Evolutionary conservation across 2,329 filamentous ascomycete species (phyloP).

Genomic region (Trichoderma lentiforme): DNA sequence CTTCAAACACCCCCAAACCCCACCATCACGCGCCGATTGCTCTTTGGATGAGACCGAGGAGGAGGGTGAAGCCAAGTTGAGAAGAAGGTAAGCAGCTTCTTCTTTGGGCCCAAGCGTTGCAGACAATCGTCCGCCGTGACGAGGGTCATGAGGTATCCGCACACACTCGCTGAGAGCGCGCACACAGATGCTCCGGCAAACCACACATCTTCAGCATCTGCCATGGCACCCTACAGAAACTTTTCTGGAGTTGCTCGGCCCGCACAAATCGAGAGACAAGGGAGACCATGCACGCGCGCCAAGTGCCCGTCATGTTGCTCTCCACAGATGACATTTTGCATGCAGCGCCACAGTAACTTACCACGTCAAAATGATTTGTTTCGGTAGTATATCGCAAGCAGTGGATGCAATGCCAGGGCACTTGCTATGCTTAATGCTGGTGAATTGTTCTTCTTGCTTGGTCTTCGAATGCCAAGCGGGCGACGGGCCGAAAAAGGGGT

Average conservation of each 20-base stretch:
- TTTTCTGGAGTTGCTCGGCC: conserved; percentile 11
- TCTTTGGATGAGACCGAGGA: conserved; percentile 19
- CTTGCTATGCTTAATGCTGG: conserved; percentile 1
- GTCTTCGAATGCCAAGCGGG: background rate
- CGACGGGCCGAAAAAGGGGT: conserved; percentile 20
- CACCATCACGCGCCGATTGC: conserved; percentile 20
- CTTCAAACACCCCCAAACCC: conserved; percentile 4
- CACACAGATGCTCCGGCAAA: conserved; percentile 13
- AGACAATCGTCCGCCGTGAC: conserved; percentile 14
- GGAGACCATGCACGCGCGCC: background rate
- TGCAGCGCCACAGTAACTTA: conserved; percentile 20
- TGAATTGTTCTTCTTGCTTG: background rate
- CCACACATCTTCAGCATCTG: background rate
- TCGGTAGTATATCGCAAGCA: background rate
- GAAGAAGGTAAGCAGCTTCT: conserved; percentile 15
- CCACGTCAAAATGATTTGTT: conserved; percentile 12
- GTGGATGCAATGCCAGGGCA: background rate
- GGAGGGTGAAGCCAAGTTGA: conserved; percentile 16
- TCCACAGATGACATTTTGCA: conserved; percentile 8
- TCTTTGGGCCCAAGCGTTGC: conserved; percentile 16
- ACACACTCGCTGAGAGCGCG: conserved; percentile 3
- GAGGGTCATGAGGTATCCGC: conserved; percentile 18
- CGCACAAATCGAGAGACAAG: background rate
- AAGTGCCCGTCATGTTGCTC: background rate
- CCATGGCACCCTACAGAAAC: background rate